Evolutionary conservation across 2,329 filamentous ascomycete genomes (phyloP), one percentile per base, ranked within the genome.

Genomic region (Lojkania enalia): DNA sequence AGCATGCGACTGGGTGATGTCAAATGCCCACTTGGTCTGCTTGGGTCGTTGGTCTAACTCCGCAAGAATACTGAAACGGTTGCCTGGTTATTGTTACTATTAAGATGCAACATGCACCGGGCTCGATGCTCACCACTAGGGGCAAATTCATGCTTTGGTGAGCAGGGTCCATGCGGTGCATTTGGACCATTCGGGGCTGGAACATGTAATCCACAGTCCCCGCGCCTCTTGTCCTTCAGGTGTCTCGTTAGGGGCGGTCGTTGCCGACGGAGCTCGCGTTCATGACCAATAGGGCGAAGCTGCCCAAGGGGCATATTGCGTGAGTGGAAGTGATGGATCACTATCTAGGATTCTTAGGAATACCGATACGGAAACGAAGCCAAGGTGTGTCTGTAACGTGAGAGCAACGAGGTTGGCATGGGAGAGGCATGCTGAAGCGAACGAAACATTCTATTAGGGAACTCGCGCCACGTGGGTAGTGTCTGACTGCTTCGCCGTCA

Each of bases 51-150:
- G 54, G 7, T 56, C 45, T 16, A 57, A 48, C 5, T 58, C 55
- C 11, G 57, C 57, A 15, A 65, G 51, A 20, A 64, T 36, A 31
- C 58, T 60, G 46, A 66, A 64, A 4, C 49, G 60, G 25, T 66
- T 67, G n/a, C 46, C 63, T 68, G 23, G 20, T 7, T 15, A 19
- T 23, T 9, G 15, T 27, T 13, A 32, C 45, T 21, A 51, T 39
- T n/a, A 29, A 15, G 5, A 31, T 42, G 4, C 19, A 37, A 21
- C 25, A 27, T 19, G 27, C 42, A 13, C 19, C 9, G 12, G 14
- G 25, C 15, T 11, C 12, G 11, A 36, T 23, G 45, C 52, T 41
- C 46, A 63, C 60, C 48, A 30, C 54, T 61, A 35, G 55, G 57
- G 29, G 51, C 43, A 23, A 63, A 60, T 1, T 55, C 46, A 9